Conservation (phyloP, 805 yeast species). For the Yarrowia porcina region DNA sequence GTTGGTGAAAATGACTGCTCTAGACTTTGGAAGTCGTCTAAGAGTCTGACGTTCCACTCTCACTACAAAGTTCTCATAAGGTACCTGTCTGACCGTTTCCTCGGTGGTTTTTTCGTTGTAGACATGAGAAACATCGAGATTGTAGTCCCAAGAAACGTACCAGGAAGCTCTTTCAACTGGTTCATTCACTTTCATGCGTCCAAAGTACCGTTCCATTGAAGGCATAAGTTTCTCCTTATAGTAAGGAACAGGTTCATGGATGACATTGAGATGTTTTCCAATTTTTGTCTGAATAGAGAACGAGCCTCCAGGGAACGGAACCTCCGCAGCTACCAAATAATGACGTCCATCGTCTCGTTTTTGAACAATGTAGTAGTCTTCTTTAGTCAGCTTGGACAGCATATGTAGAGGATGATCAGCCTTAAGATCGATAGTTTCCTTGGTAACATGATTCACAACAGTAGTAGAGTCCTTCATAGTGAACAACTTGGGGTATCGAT, state of each 20-base stretch:
- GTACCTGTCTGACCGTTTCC: slow-evolving; percentile 14
- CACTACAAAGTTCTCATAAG: slow-evolving; percentile 56
- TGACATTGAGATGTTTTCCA: slow-evolving; percentile 59
- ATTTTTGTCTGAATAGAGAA: slow-evolving; percentile 49
- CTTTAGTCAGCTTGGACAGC: slow-evolving; percentile 68
- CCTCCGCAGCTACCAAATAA: slow-evolving; percentile 69
- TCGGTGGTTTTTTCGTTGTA: slow-evolving; percentile 49
- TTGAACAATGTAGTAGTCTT: slow-evolving; percentile 65
- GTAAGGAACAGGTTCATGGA: slow-evolving; percentile 68
- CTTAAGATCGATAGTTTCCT: slow-evolving; percentile 59
- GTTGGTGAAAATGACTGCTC: slow-evolving; percentile 61
- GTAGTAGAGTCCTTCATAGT: slow-evolving; percentile 44
- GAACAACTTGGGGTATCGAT: slow-evolving; percentile 62
- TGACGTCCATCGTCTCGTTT: slow-evolving; percentile 56
- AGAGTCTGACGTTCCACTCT: slow-evolving; percentile 73
- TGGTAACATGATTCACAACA: slow-evolving; percentile 58
- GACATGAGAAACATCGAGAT: slow-evolving; percentile 7
- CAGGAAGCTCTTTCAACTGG: slow-evolving; percentile 74
- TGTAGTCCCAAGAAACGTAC: slow-evolving; percentile 66
- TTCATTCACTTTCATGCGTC: slow-evolving; percentile 54
- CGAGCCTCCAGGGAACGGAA: slow-evolving; percentile 76
- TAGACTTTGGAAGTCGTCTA: slow-evolving; percentile 60
- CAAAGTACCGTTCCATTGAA: slow-evolving; percentile 74
- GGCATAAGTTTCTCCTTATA: slow-evolving; percentile 60
- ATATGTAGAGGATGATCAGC: slow-evolving; percentile 58